Evolutionary conservation across 371 early-diverging fungal genomes (phyloP).

Genomic region (Lichtheimia ramosa): DNA sequence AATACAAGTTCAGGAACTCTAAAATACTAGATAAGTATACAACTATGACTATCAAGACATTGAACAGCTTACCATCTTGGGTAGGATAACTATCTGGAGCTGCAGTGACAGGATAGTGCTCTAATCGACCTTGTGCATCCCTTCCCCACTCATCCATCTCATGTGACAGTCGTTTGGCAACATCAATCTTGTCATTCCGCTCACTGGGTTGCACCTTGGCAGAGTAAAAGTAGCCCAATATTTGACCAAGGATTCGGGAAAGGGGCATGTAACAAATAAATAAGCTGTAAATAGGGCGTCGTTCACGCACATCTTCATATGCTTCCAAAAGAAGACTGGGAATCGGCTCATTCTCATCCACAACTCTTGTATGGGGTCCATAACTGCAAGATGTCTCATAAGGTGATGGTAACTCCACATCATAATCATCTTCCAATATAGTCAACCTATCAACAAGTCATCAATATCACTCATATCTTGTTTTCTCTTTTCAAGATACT

Average conservation of each 20-base stretch:
- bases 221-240: constrained; percentile 31
- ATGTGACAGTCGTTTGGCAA: background rate
- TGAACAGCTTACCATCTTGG: background rate
- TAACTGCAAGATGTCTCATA: constrained; percentile 26
- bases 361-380: constrained; percentile 1
- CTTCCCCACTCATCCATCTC: constrained; percentile 7
- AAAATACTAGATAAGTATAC: background rate
- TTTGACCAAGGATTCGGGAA: constrained; percentile 34
- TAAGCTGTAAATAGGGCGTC: constrained; percentile 17
- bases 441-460: background rate
- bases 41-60: background rate
- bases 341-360: background rate
- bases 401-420: constrained; percentile 35
- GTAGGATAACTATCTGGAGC: background rate
- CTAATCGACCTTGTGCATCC: background rate
- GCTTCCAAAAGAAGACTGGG: constrained; percentile 27
- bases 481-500: background rate
- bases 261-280: constrained; percentile 33
- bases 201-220: constrained; percentile 22
- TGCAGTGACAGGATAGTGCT: background rate
- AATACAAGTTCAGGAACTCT: background rate
- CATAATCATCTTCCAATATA: constrained; percentile 40
- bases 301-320: constrained; percentile 12
- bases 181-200: constrained; percentile 1
- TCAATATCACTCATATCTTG: background rate